phyloP scores from a whole-genome alignment of 768 basidiomycete species.

The Mrakia gelida region DNA sequence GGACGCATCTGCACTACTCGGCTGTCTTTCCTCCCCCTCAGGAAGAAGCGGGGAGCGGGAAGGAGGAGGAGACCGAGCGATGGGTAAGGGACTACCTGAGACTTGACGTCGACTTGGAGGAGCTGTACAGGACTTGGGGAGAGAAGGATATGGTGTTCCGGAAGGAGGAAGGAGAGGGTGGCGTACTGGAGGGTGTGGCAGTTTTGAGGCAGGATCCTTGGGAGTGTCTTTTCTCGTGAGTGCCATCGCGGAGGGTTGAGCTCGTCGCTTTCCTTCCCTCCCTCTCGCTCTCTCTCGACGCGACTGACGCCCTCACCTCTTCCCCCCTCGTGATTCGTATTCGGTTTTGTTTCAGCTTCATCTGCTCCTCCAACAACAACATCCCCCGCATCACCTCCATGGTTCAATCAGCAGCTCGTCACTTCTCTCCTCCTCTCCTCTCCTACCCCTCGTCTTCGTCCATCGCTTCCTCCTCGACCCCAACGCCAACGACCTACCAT shows the following conservation, averaged over 20 bases:
- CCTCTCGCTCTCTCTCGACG: no score
- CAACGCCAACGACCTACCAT: constrained; percentile 53
- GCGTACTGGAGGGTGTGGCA: constrained; percentile 69
- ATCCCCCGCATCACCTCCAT: constrained; percentile 90
- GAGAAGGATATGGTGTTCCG: constrained; percentile 69
- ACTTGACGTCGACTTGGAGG: constrained; percentile 65
- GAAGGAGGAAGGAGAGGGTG: constrained; percentile 50
- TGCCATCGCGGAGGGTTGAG: constrained; percentile 35
- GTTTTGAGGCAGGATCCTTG: constrained; percentile 90
- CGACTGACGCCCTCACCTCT: no score
- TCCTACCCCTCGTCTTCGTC: constrained; percentile 43
- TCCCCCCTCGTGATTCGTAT: neutral
- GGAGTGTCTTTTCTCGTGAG: constrained; percentile 91
- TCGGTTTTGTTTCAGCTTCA: constrained; percentile 59
- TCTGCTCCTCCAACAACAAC: constrained; percentile 96
- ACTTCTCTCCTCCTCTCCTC: constrained; percentile 69
- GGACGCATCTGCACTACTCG: constrained; percentile 38
- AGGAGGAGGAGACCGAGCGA: constrained; percentile 31
- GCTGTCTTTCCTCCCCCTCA: constrained; percentile 37
- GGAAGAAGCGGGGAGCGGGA: neutral
- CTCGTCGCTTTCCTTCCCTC: no score
- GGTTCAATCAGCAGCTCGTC: constrained; percentile 73
- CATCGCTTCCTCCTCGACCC: no score
- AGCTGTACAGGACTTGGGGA: constrained; percentile 73
- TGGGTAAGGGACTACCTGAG: constrained; percentile 89